Evolutionary conservation across 805 yeast species (phyloP).

Genomic region (Barnettozyma siamensis): DNA sequence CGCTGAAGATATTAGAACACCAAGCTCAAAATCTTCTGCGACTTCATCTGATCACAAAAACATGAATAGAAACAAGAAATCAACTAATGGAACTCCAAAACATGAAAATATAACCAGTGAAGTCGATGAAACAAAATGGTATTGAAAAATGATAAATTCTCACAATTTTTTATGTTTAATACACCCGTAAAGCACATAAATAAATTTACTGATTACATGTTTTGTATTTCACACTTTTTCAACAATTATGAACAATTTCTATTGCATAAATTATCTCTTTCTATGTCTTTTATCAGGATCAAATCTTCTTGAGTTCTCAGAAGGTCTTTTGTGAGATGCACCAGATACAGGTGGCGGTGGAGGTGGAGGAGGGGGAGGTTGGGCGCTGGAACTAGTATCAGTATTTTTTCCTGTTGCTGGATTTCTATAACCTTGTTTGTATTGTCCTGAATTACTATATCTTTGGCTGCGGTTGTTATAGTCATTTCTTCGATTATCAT

Average conservation of each 20-base stretch:
- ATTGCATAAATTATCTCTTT: constrained; percentile 4
- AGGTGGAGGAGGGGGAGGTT: constrained; percentile 13
- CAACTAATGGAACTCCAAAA: background rate
- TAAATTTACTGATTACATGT: too few relatives aligned
- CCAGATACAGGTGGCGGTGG: constrained; percentile 11
- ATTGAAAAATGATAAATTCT: too few relatives aligned
- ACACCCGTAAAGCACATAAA: too few relatives aligned
- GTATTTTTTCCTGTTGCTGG: too few relatives aligned
- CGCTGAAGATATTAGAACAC: too few relatives aligned
- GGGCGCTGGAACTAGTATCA: too few relatives aligned
- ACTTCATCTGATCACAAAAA: background rate
- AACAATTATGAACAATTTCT: too few relatives aligned
- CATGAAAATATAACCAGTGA: background rate
- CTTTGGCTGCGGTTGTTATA: background rate
- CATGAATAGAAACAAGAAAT: background rate
- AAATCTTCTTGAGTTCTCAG: constrained; percentile 4
- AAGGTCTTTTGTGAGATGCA: constrained; percentile 3
- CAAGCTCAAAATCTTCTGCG: background rate
- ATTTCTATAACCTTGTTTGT: constrained; percentile 7
- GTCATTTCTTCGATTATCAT: background rate
- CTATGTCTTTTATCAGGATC: constrained; percentile 9
- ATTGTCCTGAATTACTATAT: background rate
- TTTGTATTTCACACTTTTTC: too few relatives aligned
- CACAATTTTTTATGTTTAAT: too few relatives aligned
- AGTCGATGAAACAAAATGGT: constrained; percentile 2